These are phyloP conservation scores for Simmondsia chinensis DNA, from an alignment of 148 eudicot genomes.

Conservation along the genomic window DNA sequence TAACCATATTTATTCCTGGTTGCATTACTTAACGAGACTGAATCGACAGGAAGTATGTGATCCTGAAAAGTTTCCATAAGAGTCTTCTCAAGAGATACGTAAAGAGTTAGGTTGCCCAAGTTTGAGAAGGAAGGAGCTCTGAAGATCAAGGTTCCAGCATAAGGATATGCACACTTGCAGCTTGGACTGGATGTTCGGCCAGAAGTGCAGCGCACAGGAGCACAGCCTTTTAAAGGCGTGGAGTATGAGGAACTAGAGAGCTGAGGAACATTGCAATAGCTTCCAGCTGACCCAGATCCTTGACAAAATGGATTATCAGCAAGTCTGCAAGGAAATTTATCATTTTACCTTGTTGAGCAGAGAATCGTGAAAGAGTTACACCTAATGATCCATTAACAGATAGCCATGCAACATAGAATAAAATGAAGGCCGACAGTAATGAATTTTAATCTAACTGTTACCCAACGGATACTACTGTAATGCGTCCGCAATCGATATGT, in stretches of 20 bases:
- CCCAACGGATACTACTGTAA: too few relatives aligned
- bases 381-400: too few relatives aligned
- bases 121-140: slow-evolving; percentile 58
- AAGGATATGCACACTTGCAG: slow-evolving; percentile 73
- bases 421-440: too few relatives aligned
- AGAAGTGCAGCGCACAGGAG: slow-evolving; percentile 25
- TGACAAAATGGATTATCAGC: slow-evolving; percentile 43
- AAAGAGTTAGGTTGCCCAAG: slow-evolving; percentile 18
- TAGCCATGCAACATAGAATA: too few relatives aligned
- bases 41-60: slow-evolving; percentile 47
- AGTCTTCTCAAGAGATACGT: slow-evolving; percentile 23
- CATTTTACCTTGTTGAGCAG: background rate
- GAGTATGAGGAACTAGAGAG: slow-evolving; percentile 23
- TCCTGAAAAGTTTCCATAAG: slow-evolving; percentile 14
- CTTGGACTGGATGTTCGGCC: slow-evolving; percentile 49
- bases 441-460: too few relatives aligned
- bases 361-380: too few relatives aligned
- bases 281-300: background rate
- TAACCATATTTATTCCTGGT: slow-evolving; percentile 20
- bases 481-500: too few relatives aligned
- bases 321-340: slow-evolving; percentile 36
- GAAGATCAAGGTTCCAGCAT: slow-evolving; percentile 44
- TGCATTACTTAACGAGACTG: slow-evolving; percentile 47
- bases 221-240: slow-evolving; percentile 37
- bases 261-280: slow-evolving; percentile 26